phyloP scores from a whole-genome alignment of 345 rosid species.

The Acer negundo region DNA sequence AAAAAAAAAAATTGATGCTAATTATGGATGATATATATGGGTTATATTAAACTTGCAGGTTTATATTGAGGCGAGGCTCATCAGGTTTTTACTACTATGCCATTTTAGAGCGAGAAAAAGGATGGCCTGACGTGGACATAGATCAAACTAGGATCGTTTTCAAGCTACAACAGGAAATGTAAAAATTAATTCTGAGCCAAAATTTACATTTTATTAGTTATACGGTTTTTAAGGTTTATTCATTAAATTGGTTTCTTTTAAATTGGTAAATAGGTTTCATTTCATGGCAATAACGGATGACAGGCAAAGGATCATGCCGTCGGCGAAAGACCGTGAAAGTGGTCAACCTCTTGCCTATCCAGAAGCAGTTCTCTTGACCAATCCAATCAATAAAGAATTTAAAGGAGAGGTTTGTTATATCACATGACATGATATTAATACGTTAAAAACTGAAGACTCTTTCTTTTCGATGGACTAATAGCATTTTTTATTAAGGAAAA shows the following conservation, averaged over 20 bases:
- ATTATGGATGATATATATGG: not conserved
- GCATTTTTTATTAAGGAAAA: no score
- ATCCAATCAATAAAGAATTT: constrained; percentile 50
- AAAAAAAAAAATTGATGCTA: not conserved
- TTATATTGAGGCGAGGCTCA: constrained; percentile 59
- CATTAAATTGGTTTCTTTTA: no score
- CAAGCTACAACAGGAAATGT: constrained; percentile 67
- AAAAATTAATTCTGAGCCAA: constrained; percentile 4
- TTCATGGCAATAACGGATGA: constrained; percentile 80
- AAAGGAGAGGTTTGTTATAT: constrained; percentile 61
- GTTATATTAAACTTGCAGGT: constrained; percentile 40
- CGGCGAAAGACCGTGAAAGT: constrained; percentile 41
- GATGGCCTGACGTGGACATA: constrained; percentile 87
- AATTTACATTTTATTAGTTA: not conserved
- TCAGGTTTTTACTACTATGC: constrained; percentile 74
- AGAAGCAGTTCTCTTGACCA: constrained; percentile 83
- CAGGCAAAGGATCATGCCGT: constrained; percentile 74
- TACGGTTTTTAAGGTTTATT: not conserved
- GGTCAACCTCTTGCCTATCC: constrained; percentile 59
- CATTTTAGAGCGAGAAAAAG: constrained; percentile 65
- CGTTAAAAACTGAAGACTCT: no score
- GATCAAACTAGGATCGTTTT: constrained; percentile 83
- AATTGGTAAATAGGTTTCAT: constrained; percentile 51
- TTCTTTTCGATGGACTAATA: no score
- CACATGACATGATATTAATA: no score